Evolutionary conservation across 768 basidiomycete genomes (phyloP).

Genomic region (Grammothele lineata): DNA sequence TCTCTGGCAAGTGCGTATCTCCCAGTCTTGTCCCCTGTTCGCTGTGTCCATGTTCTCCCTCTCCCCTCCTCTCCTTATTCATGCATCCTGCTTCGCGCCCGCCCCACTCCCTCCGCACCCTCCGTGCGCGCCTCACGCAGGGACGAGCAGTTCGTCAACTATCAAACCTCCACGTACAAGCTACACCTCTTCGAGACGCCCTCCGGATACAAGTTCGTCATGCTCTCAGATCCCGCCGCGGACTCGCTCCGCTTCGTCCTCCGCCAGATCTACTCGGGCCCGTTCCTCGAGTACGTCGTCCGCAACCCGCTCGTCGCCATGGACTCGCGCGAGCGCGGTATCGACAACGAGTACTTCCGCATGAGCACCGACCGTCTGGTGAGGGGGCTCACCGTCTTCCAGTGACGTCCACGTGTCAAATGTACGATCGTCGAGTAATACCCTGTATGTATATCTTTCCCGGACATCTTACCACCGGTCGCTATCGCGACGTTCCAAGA

Average conservation of each 20-base stretch:
- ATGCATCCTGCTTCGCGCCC: neutral
- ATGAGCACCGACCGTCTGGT: constrained; percentile 73
- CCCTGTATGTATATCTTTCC: no score
- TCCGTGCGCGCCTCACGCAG: constrained; percentile 33
- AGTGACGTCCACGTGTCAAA: constrained; percentile 12
- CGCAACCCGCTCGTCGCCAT: constrained; percentile 84
- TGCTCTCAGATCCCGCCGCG: constrained; percentile 82
- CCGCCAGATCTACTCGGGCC: constrained; percentile 88
- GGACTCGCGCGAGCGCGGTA: constrained; percentile 79
- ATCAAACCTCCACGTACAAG: constrained; percentile 89
- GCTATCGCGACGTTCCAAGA: no score
- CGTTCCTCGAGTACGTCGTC: constrained; percentile 91
- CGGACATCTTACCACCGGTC: no score
- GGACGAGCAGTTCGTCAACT: constrained; percentile 88
- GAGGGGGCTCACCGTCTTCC: constrained; percentile 50
- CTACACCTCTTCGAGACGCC: constrained; percentile 89
- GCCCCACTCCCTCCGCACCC: neutral
- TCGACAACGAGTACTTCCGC: constrained; percentile 92
- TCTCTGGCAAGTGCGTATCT: constrained; percentile 69
- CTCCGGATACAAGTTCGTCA: constrained; percentile 93
- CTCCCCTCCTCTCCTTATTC: neutral
- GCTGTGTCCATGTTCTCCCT: neutral
- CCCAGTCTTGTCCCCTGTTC: neutral
- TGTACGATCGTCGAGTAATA: no score
- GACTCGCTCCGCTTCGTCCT: constrained; percentile 81